These are phyloP conservation scores for Malus sylvestris DNA, from an alignment of 306 rosid genomes.

Conservation along the genomic window DNA sequence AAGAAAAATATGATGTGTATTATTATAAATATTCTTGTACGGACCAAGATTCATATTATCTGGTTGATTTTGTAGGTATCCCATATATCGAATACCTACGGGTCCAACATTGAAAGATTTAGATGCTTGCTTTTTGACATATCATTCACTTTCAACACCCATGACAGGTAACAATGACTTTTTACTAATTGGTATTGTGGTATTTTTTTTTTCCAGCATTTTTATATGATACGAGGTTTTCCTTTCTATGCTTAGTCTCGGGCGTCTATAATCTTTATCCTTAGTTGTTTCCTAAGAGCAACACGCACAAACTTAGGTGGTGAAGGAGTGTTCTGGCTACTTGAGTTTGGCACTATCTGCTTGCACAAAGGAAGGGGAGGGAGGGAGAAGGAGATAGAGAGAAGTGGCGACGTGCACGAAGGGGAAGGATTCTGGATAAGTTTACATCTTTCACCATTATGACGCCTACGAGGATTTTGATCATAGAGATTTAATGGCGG, in stretches of 20 bases:
- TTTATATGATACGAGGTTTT: not conserved
- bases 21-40: not conserved
- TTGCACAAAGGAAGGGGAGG: not conserved
- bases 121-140: slow-evolving; percentile 89
- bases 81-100: slow-evolving; percentile 82
- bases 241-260: not conserved
- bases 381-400: not conserved
- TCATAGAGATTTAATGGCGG: not conserved
- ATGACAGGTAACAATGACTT: slow-evolving; percentile 49
- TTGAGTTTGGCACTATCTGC: not conserved
- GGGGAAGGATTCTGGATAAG: not conserved
- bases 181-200: not conserved
- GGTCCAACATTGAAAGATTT: slow-evolving; percentile 86
- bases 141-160: slow-evolving; percentile 70
- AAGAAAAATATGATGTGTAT: slow-evolving; percentile 16
- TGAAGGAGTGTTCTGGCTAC: not conserved
- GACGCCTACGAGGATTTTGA: not conserved
- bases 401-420: not conserved
- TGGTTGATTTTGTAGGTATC: slow-evolving; percentile 64
- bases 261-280: not conserved
- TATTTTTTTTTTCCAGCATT: not conserved
- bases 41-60: slow-evolving; percentile 15
- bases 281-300: not conserved
- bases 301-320: not conserved
- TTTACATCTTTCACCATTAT: not conserved